Evolutionary conservation across 306 rosid species (phyloP).

Genomic region (Vachellia collinsii): DNA sequence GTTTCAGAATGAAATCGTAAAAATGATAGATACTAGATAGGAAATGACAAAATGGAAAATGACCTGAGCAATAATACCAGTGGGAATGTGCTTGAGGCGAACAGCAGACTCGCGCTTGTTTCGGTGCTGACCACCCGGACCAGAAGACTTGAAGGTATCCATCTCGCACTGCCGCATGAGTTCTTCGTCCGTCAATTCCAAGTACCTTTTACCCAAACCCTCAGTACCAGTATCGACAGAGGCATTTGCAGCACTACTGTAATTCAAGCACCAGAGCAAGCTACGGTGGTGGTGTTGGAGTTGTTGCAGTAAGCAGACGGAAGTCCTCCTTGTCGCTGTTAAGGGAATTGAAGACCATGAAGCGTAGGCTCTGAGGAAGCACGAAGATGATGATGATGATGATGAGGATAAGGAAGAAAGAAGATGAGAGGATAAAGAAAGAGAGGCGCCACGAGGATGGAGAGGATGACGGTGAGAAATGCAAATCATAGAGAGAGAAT

Average conservation of each 20-base stretch:
- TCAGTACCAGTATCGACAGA: not conserved
- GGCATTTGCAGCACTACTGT: slow-evolving; percentile 14
- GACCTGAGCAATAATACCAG: slow-evolving; percentile 83
- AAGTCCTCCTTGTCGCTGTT: not conserved
- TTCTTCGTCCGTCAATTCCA: slow-evolving; percentile 75
- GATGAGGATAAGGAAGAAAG: not conserved
- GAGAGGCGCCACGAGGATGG: not conserved
- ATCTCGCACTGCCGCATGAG: slow-evolving; percentile 76
- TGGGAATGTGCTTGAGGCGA: slow-evolving; percentile 86
- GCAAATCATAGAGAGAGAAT: not conserved
- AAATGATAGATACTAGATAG: not conserved
- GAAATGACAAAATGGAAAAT: not conserved
- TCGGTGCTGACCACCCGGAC: slow-evolving; percentile 97
- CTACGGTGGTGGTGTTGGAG: slow-evolving; percentile 13
- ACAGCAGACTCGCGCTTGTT: slow-evolving; percentile 91
- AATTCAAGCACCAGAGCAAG: slow-evolving; percentile 33
- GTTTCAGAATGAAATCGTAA: not conserved
- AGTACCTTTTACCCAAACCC: slow-evolving; percentile 45
- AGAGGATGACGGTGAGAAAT: not conserved
- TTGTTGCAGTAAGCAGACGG: slow-evolving; percentile 27
- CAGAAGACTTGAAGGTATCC: slow-evolving; percentile 77
- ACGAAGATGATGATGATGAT: not conserved
- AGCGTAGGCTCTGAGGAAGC: slow-evolving; percentile 16
- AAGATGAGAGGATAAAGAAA: slow-evolving; percentile 5
- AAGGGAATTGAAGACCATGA: not conserved